These are phyloP conservation scores for Aschersonia sp. DNA, from an alignment of 2,329 filamentous ascomycete species.

Conservation along the genomic window DNA sequence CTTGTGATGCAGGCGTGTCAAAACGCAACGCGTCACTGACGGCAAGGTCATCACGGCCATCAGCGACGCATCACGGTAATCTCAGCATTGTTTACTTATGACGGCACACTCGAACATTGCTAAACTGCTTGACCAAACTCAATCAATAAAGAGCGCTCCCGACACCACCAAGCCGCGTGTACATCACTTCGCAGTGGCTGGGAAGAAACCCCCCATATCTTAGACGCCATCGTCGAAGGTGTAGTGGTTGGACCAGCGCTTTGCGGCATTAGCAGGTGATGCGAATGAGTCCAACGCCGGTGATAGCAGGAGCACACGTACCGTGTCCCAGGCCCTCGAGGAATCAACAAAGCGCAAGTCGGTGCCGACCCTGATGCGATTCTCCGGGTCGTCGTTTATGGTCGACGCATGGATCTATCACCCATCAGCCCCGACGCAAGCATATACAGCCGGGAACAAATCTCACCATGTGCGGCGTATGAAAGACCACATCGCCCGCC, in stretches of 20 bases:
- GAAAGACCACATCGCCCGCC: conserved; percentile 25
- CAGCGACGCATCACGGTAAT: too few species aligned
- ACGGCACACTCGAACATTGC: too few species aligned
- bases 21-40: too few species aligned
- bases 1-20: too few species aligned
- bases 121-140: too few species aligned
- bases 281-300: not conserved
- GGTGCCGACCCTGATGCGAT: conserved; percentile 38
- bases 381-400: conserved; percentile 35
- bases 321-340: conserved; percentile 33
- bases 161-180: not conserved
- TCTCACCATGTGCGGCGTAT: conserved; percentile 18
- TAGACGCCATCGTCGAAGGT: conserved; percentile 9
- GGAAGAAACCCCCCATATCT: not conserved
- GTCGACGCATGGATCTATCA: conserved; percentile 41
- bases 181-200: not conserved
- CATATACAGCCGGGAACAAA: too few species aligned
- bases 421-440: too few species aligned
- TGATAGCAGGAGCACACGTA: conserved; percentile 8
- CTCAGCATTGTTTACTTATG: too few species aligned
- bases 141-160: not conserved
- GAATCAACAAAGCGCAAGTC: conserved; percentile 41
- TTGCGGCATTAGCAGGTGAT: not conserved
- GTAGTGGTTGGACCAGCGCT: conserved; percentile 10
- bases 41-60: too few species aligned